Base-by-base conservation (phyloP, 208 protist species). In the Novymonas esmeraldas region DNA sequence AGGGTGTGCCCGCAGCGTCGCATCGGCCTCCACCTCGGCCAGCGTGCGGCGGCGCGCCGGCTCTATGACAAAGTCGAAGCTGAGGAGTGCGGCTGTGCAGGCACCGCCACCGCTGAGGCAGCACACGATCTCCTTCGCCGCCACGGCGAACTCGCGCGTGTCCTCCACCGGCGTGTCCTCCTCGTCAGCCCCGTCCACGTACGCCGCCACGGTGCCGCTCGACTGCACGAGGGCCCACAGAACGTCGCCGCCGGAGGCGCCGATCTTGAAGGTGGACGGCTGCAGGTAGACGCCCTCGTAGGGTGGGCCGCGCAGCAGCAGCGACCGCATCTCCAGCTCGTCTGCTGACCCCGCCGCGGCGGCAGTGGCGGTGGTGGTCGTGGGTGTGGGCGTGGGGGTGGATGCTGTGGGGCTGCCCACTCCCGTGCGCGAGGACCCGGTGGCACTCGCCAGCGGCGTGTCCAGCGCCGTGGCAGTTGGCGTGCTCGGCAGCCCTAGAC, bases 201-300 rank as follows among this genome's bases (percentile, higher is more conserved):
- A 70, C 42, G 7, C 59, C 1, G 64, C 64, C 3, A 62, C 44
- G 3, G 62, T 34, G 10, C 52, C 64, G 45, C 54, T 70, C 3
- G 64, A 38, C 3, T 55, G 39, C 16, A 62, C 61, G 16, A 56
- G 45, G 4, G 64, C 64, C 64, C 54, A 62, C 10, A 60, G 54
- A 18, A 70, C 54, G 28, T 70, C 64, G n/a, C 7, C 24, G 14
- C 45, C 54, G 11, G 64, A 62, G 10, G 44, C 64, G 10, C 52
- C 52, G 18, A 70, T 39, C 13, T 54, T 38, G 24, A 70, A 70
- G 2, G 64, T 61, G 28, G 55, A 61, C 16, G 52, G 52, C 38
- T 70, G 64, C 6, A 70, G 54, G 24, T 45, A 70, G 2, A 70
- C n/a, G 20, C 64, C 64, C 6, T 29, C 54, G 28, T 55, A 38